A percentile compares a stretch with the other conserved stretches of the same genome.
Conservation (phyloP, 805 yeast genomes). For the Teunomyces gatunensis region DNA sequence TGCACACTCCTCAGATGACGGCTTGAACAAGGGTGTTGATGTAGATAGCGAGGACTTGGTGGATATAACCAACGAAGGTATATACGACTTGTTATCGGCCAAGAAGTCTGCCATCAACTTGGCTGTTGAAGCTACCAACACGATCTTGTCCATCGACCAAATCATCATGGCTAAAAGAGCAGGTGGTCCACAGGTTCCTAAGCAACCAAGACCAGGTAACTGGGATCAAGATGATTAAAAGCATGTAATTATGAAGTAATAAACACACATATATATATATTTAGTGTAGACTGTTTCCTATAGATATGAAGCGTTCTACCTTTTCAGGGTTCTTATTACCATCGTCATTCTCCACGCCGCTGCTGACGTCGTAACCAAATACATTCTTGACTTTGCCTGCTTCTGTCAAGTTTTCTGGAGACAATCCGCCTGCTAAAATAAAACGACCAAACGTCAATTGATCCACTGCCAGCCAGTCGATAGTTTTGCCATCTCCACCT, state of each 20-base stretch:
- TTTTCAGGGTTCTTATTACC: constrained; percentile 72
- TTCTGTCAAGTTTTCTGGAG: constrained; percentile 61
- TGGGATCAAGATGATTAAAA: constrained; percentile 89
- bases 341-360: constrained; percentile 79
- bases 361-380: constrained; percentile 91
- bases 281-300: constrained; percentile 34
- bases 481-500: constrained; percentile 88
- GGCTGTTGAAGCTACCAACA: constrained; percentile 93
- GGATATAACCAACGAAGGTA: constrained; percentile 66
- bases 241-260: not conserved
- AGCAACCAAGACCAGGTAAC: constrained; percentile 83
- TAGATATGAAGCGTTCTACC: constrained; percentile 54
- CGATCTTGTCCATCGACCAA: constrained; percentile 90
- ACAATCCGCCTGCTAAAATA: constrained; percentile 87
- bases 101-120: constrained; percentile 86
- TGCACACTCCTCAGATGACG: constrained; percentile 61
- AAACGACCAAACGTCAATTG: constrained; percentile 42
- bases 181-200: constrained; percentile 93
- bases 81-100: constrained; percentile 75
- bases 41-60: constrained; percentile 65
- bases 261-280: too few species aligned
- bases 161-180: constrained; percentile 99
- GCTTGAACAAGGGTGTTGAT: constrained; percentile 76
- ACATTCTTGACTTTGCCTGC: constrained; percentile 59
- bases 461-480: constrained; percentile 59